Evolutionary conservation across 106 monocot species (phyloP).

Genomic region (Allium sativum): DNA sequence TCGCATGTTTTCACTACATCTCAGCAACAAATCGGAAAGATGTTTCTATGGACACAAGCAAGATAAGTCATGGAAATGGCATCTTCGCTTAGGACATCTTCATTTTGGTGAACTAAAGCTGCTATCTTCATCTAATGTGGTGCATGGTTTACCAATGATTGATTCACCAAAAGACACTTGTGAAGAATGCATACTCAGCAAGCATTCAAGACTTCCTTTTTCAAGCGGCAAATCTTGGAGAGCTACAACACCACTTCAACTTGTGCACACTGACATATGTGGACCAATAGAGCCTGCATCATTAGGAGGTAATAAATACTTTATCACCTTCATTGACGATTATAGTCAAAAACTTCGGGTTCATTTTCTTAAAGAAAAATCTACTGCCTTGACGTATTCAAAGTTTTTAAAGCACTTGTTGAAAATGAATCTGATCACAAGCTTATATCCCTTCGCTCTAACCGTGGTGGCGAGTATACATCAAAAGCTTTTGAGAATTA

Average conservation of each 20-base stretch:
- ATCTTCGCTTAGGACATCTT: background rate
- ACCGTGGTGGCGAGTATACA: background rate
- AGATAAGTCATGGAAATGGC: background rate
- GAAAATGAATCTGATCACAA: background rate
- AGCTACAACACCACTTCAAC: background rate
- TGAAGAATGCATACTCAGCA: background rate
- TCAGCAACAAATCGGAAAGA: background rate
- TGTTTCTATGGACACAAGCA: background rate
- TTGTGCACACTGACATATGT: background rate
- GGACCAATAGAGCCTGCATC: background rate
- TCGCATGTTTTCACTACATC: conserved; percentile 3
- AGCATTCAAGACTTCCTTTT: background rate
- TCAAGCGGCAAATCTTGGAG: too few species aligned
- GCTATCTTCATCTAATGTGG: background rate
- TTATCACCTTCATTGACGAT: background rate
- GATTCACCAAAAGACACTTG: background rate
- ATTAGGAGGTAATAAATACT: background rate
- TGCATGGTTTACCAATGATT: background rate
- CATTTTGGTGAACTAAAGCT: background rate
- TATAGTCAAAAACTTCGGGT: background rate
- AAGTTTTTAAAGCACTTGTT: background rate
- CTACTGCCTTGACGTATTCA: background rate
- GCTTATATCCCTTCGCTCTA: background rate
- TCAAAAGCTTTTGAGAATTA: background rate
- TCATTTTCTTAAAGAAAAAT: background rate